Evolutionary conservation across 441 rosid genomes (phyloP), one percentile per base, ranked within the genome.

Genomic region (Dalechampia spathulata): DNA sequence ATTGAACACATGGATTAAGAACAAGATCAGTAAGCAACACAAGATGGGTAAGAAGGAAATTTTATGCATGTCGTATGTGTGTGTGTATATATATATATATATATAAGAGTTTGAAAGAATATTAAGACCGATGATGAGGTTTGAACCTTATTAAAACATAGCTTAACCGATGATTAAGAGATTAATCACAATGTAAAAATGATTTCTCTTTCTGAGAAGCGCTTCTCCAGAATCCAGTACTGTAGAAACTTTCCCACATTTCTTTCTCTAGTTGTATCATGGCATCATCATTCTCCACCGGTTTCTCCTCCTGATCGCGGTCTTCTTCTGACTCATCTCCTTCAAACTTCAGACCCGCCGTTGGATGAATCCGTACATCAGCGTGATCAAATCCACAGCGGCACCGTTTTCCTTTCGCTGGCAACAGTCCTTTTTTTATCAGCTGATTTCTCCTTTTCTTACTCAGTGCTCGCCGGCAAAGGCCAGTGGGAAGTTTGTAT

Each of bases 201-300:
- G 55, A 67, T 0, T 73, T 52, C 49, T 81, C 90, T 57, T 74
- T 78, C 61, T 82, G 87, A 2, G 92, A 85, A 10, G 86, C 82
- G 68, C 93, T 85, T 57, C 93, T 65, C 90, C 93, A 83, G 54
- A 87, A 87, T 0, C 96, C 90, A 13, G 81, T 73, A 4, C 77
- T 74, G 21, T 79, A 75, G 54, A 87, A 85, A 6, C 60, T 81
- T 20, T 83, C 74, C 93, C 80, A 79, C 90, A 87, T 87, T 73
- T 87, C 86, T 45, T 78, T 75, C 79, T 87, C 96, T 22, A 85
- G 66, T 60, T 74, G 71, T 50, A 63, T 5, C 67, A 77, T 78
- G 23, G 79, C 82, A 65, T 69, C 84, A 36, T 69, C 78, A 4
- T 64, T 70, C 21, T 72, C 77, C 10, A 52, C 72, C 8, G 62